These are phyloP conservation scores for Ophiocordyceps unilateralis DNA, from an alignment of 2,329 filamentous ascomycete genomes.

Conservation along the genomic window DNA sequence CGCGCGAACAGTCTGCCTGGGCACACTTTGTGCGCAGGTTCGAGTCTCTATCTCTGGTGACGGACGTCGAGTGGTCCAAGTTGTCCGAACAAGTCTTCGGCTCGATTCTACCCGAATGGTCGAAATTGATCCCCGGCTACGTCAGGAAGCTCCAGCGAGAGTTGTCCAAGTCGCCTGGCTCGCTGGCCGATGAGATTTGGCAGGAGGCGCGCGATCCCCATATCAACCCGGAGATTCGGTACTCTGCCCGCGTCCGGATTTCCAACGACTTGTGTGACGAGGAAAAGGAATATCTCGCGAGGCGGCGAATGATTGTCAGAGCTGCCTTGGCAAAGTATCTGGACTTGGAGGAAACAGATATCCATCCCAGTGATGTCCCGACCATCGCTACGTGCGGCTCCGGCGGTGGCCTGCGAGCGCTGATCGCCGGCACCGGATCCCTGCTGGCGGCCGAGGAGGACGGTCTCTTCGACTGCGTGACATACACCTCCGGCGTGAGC, in stretches of 20 bases:
- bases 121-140: conserved; percentile 55
- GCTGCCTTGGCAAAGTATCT: conserved; percentile 71
- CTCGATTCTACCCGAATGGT: conserved; percentile 69
- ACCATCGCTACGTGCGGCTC: conserved; percentile 89
- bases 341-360: conserved; percentile 54
- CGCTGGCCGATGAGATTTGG: conserved; percentile 88
- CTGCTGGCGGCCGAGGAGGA: conserved; percentile 70
- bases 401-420: conserved; percentile 73
- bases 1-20: conserved; percentile 25
- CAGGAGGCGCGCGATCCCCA: conserved; percentile 69
- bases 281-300: conserved; percentile 57
- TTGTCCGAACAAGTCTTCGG: conserved; percentile 45
- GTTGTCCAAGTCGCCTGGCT: conserved; percentile 72
- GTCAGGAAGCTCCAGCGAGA: conserved; percentile 74
- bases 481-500: conserved; percentile 89
- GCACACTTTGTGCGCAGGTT: conserved; percentile 27
- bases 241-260: conserved; percentile 66
- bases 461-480: conserved; percentile 83
- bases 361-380: conserved; percentile 88
- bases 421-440: conserved; percentile 81
- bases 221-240: conserved; percentile 73
- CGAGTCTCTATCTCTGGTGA: conserved; percentile 34
- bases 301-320: conserved; percentile 50
- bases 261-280: conserved; percentile 68
- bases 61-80: conserved; percentile 36